These are phyloP conservation scores for Nannochloris sp. DNA, from an alignment of 139 green algal genomes.

Conservation along the genomic window DNA sequence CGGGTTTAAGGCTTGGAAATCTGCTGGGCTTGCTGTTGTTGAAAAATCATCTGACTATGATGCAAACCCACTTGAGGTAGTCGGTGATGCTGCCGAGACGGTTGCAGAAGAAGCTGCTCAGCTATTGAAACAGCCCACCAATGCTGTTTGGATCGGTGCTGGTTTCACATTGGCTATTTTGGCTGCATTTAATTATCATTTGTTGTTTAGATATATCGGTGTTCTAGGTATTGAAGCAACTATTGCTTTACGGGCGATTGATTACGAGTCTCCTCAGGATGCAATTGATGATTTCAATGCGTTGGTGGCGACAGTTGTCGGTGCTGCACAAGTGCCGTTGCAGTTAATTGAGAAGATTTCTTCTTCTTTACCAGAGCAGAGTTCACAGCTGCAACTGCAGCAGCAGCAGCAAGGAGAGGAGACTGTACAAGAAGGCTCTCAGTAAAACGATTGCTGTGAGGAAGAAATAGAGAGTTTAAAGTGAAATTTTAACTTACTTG, in stretches of 20 bases:
- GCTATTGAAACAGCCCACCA: neutral
- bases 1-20: conserved; percentile 36
- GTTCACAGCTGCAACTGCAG: neutral
- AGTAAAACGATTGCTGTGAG: no score
- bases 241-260: neutral
- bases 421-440: no score
- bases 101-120: conserved; percentile 5
- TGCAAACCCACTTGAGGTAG: conserved; percentile 16
- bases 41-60: conserved; percentile 15
- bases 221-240: conserved; percentile 40
- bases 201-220: conserved; percentile 34
- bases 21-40: conserved; percentile 24
- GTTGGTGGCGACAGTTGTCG: neutral
- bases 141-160: conserved; percentile 1
- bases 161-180: neutral
- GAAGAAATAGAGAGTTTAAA: no score
- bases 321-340: neutral
- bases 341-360: neutral
- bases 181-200: conserved; percentile 34
- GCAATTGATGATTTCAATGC: conserved; percentile 23
- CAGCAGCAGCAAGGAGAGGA: no score
- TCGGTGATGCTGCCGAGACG: conserved; percentile 33
- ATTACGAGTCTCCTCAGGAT: conserved; percentile 26
- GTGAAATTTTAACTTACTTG: no score
- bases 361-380: neutral